These are phyloP conservation scores for Penicillium bovifimosum DNA, from an alignment of 495 filamentous ascomycete genomes.

Conservation along the genomic window DNA sequence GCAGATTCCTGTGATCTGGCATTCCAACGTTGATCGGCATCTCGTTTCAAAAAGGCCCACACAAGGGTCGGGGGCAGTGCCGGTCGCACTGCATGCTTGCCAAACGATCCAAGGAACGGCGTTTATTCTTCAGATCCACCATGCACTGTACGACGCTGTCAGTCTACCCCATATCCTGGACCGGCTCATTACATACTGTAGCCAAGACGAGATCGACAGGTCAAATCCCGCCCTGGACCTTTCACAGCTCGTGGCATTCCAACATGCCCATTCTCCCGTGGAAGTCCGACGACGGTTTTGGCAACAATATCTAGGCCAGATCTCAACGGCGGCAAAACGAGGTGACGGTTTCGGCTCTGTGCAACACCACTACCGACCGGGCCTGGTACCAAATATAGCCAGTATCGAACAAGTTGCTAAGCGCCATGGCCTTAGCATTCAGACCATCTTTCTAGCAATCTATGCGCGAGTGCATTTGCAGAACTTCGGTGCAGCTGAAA, in stretches of 20 bases:
- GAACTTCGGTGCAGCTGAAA: constrained; percentile 1
- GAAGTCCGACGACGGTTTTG: constrained; percentile 27
- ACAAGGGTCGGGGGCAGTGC: constrained; percentile 15
- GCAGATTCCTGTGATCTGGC: constrained; percentile 23
- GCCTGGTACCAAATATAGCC: constrained; percentile 25
- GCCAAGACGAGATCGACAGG: background rate
- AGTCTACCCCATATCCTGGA: constrained; percentile 27
- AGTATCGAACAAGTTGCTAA: constrained; percentile 25
- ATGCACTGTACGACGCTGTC: constrained; percentile 35
- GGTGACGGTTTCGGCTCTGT: constrained; percentile 16
- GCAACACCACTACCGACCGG: constrained; percentile 25
- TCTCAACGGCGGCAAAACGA: constrained; percentile 4
- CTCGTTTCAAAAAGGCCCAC: constrained; percentile 4
- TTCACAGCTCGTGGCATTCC: constrained; percentile 27
- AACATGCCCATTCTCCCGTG: constrained; percentile 24
- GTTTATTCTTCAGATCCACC: constrained; percentile 31
- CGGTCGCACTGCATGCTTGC: constrained; percentile 25
- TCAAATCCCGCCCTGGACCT: constrained; percentile 13
- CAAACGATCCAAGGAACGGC: constrained; percentile 17
- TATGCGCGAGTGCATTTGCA: constrained; percentile 29
- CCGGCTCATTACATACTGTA: constrained; percentile 18
- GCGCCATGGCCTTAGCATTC: constrained; percentile 26
- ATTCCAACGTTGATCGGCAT: constrained; percentile 10
- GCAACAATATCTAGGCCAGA: constrained; percentile 25
- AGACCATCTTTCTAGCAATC: constrained; percentile 31